Conservation (phyloP, 768 basidiomycete genomes). For the Xerocomellus chrysenteron region DNA sequence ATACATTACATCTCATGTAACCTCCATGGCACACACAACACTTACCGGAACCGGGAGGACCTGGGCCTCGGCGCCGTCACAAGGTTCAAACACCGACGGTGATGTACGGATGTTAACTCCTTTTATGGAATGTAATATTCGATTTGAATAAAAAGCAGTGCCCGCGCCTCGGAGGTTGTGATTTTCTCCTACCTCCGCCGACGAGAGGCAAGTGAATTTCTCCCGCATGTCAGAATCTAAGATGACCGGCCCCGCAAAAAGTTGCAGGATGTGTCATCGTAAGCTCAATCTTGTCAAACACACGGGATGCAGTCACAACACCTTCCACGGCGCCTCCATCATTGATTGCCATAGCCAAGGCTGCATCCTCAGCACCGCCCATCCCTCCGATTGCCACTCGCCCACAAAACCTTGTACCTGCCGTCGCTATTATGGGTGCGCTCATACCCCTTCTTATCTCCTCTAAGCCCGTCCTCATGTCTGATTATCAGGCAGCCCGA, state of each 20-base stretch:
- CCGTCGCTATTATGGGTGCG: conserved; percentile 56
- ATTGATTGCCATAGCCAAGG: conserved; percentile 50
- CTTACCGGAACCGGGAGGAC: no score
- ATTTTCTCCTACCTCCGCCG: conserved; percentile 57
- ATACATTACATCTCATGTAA: no score
- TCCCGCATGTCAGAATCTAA: background rate
- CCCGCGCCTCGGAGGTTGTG: background rate
- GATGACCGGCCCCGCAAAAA: background rate
- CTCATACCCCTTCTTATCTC: background rate
- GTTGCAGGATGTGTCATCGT: conserved; percentile 60
- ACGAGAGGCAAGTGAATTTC: conserved; percentile 30
- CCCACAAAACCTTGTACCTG: conserved; percentile 42
- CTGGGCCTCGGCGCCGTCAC: no score
- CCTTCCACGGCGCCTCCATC: conserved; percentile 41
- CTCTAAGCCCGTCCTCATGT: background rate
- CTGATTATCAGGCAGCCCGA: conserved; percentile 48
- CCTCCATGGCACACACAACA: no score
- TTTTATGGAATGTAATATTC: background rate
- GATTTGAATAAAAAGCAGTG: conserved; percentile 1
- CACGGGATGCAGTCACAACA: conserved; percentile 54
- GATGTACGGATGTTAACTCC: no score
- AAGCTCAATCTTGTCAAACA: conserved; percentile 52
- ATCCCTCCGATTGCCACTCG: conserved; percentile 47
- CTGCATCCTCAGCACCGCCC: conserved; percentile 50
- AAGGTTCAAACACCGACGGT: no score